Base-by-base conservation (phyloP, 106 monocot species). In the Platanthera zijinensis region DNA sequence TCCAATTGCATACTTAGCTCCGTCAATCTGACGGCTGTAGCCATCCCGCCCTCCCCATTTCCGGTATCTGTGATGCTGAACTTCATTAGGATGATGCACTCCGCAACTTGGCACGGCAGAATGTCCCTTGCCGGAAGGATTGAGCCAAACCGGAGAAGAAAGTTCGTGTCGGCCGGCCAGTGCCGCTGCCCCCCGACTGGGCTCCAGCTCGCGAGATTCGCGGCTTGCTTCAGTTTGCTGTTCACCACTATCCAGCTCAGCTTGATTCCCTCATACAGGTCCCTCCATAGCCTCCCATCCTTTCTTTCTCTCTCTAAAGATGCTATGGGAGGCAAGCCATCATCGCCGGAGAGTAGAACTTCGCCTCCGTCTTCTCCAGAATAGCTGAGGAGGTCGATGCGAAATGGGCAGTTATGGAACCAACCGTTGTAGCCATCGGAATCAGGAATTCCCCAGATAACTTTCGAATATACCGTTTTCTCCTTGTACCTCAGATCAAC, bases 191-290 rank as follows among this genome's bases (percentile, higher is more conserved):
- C 83, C 14, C 83, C 78, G 22, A 86, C 80, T 13, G 86, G 83
- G 14, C 83, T 78, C 86, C 86, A 86, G 69, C 83, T 86, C 3
- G 83, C 80, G n/a, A 86, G 76, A 83, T 86, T 86, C 3, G 78
- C 86, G 12, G 86, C 86, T 77, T 86, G 83, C 48, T 77, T 80
- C 62, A 83, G 30, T 50, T 69, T 86, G 22, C 7, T 83, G 57
- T 86, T 86, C 57, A 86, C 83, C 77, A 86, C 39, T n/a, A 86
- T 86, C 83, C 86, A 86, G 48, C 86, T 86, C 28, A 86, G 57
- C 48, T 78, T 80, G 14, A 83, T 75, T 12, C 77, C 80, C 22
- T 86, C 83, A 22, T 83, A 57, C 21, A 86, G 75, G 48, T 86
- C 83, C 63, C 63, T 80, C 86, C 86, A 86, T 9, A 86, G 74